Base-by-base conservation (phyloP, 257 asterid species). In the Striga asiatica region DNA sequence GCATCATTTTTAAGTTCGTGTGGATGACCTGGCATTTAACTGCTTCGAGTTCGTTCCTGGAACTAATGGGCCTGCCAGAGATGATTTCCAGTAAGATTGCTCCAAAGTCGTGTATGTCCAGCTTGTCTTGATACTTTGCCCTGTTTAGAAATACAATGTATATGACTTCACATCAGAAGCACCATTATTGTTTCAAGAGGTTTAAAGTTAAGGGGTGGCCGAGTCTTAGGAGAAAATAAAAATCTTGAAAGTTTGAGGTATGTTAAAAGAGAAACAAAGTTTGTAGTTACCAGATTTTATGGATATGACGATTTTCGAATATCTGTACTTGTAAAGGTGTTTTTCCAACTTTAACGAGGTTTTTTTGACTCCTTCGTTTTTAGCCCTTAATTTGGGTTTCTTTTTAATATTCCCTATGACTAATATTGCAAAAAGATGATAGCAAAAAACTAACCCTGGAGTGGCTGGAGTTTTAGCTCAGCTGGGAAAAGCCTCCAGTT, bases 101-200 rank as follows among this genome's bases (percentile, higher is more conserved):
- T 27, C 98, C 98, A 8, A 86, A 83, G 66, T 81, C 93, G 32
- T 83, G 79, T 10, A 81, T 76, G 47, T 83, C 96, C 17, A 43
- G 51, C 79, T 83, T 86, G 42, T 78, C 95, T 54, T 71, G 84
- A 70, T 76, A 70, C 59, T 65, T 77, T 57, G 58, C 72, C 76
- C 94, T 89, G 80, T 50, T 25, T 58, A 53, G 31, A 55, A 54
- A 52, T 31, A 12, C 0, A 59, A 23, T 13, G 7, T 14, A 43
- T 19, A 43, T 19, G n/a, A 17, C 41, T 32, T 37, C 17, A 50
- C 2, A 29, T 12, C 8, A 21, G 31, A 54, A 56, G 24, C 14
- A n/a, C 2, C 47, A 18, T 48, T 12, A 7, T 27, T 47, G 43
- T 25, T n/a, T 64, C 54, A 43, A 54, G 28, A 28, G 39, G 24